Conservation (phyloP, 805 yeast species). For the Candida ipomoeae region DNA sequence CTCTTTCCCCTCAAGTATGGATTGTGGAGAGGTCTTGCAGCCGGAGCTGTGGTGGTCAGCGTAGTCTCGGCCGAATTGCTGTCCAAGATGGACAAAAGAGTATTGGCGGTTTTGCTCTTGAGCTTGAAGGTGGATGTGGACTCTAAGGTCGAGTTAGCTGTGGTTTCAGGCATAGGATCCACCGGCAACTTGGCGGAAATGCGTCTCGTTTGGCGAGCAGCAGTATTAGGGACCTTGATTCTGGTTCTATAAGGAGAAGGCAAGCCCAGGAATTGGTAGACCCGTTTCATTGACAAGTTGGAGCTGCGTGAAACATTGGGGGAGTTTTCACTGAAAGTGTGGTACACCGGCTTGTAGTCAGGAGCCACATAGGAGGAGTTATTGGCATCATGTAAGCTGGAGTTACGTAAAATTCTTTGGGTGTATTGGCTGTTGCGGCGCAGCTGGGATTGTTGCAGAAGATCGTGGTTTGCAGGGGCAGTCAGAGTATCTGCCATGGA, state of each 20-base stretch:
- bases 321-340: conserved; percentile 24
- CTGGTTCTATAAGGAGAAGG: conserved; percentile 43
- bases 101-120: conserved; percentile 46
- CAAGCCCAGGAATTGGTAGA: conserved; percentile 42
- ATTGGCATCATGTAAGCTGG: conserved; percentile 17
- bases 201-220: conserved; percentile 14
- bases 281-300: conserved; percentile 37
- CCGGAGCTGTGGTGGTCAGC: not conserved
- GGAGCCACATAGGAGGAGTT: conserved; percentile 26
- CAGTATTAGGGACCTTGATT: conserved; percentile 30
- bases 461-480: not conserved
- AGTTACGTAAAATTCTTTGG: conserved; percentile 27
- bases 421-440: conserved; percentile 20
- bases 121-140: conserved; percentile 18
- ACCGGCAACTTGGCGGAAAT: conserved; percentile 7
- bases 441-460: conserved; percentile 7
- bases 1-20: conserved; percentile 14
- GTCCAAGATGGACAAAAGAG: conserved; percentile 43
- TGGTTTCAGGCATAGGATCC: not conserved
- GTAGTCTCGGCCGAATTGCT: conserved; percentile 12
- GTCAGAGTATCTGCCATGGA: conserved; percentile 11
- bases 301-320: conserved; percentile 15
- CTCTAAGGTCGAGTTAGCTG: conserved; percentile 5
- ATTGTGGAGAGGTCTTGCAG: conserved; percentile 14
- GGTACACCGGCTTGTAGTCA: conserved; percentile 37